phyloP scores from a whole-genome alignment of 441 rosid species.

The Pelargonium cotyledonis region DNA sequence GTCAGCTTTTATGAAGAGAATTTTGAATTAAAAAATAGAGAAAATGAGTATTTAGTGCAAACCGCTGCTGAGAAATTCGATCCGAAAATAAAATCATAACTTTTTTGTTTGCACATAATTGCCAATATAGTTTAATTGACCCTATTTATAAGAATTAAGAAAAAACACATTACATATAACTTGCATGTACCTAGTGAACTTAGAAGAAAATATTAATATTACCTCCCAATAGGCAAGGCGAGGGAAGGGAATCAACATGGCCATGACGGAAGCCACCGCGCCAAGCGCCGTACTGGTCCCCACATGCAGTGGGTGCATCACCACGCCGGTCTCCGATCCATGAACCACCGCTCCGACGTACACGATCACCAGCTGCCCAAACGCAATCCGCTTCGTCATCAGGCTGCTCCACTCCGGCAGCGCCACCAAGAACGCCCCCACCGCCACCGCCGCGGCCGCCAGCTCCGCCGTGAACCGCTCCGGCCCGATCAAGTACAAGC shows the following conservation, averaged over 20 bases:
- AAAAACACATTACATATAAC: no score
- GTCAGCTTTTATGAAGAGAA: no score
- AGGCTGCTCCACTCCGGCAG: constrained; percentile 53
- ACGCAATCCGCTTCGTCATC: constrained; percentile 64
- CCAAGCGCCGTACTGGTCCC: constrained; percentile 63
- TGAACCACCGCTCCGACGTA: constrained; percentile 45
- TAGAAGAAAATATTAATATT: constrained; percentile 2
- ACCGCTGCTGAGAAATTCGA: no score
- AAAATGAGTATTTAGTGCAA: no score
- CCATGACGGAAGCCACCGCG: constrained; percentile 59
- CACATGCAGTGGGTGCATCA: constrained; percentile 57
- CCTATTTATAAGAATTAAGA: no score
- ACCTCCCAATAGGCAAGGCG: constrained; percentile 58
- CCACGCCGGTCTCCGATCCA: constrained; percentile 33
- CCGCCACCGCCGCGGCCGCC: constrained; percentile 49
- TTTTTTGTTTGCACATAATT: no score
- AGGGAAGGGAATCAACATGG: constrained; percentile 64
- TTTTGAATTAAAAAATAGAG: no score
- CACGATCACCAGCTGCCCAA: constrained; percentile 71
- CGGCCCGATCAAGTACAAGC: constrained; percentile 41
- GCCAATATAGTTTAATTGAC: no score
- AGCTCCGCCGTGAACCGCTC: constrained; percentile 31
- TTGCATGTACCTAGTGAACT: no score
- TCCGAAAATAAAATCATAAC: no score
- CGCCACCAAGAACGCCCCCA: constrained; percentile 52